phyloP scores from a whole-genome alignment of 495 filamentous ascomycete genomes.

The Annulohypoxylon bovei region DNA sequence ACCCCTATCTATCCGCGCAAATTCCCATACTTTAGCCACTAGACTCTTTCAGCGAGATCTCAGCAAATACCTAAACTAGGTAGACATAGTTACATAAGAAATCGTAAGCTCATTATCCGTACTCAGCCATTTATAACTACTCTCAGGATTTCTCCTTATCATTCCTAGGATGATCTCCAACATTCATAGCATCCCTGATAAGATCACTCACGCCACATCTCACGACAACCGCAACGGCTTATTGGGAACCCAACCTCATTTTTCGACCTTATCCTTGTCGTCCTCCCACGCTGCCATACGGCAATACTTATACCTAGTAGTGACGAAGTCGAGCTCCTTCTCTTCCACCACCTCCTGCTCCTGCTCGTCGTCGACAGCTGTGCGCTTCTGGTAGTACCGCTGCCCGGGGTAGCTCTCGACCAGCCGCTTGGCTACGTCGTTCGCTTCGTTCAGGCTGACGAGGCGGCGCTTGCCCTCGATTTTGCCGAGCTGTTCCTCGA shows the following conservation, averaged over 20 bases:
- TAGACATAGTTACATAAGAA: not conserved
- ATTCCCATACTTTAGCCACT: no score
- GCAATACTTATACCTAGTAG: not conserved
- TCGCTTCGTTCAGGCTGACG: constrained; percentile 75
- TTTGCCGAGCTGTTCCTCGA: constrained; percentile 43
- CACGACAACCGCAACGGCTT: not conserved
- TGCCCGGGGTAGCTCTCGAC: constrained; percentile 49
- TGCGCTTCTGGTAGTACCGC: constrained; percentile 32
- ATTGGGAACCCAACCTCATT: not conserved
- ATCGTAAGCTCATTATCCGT: not conserved
- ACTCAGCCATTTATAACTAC: not conserved
- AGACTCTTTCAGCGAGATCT: no score
- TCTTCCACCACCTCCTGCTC: constrained; percentile 14
- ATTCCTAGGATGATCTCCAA: not conserved
- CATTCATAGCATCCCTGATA: not conserved
- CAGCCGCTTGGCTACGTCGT: constrained; percentile 74
- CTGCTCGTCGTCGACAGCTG: constrained; percentile 5
- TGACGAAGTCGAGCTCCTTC: constrained; percentile 30
- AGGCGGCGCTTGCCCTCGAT: constrained; percentile 63
- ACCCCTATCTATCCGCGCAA: no score
- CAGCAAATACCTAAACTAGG: no score
- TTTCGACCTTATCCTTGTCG: not conserved
- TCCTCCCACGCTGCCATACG: constrained; percentile 1
- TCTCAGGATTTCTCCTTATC: not conserved
- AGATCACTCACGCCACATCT: not conserved